Base-by-base conservation (phyloP, 1,139 yeast genomes). In the Sugiyamaella paludigena region DNA sequence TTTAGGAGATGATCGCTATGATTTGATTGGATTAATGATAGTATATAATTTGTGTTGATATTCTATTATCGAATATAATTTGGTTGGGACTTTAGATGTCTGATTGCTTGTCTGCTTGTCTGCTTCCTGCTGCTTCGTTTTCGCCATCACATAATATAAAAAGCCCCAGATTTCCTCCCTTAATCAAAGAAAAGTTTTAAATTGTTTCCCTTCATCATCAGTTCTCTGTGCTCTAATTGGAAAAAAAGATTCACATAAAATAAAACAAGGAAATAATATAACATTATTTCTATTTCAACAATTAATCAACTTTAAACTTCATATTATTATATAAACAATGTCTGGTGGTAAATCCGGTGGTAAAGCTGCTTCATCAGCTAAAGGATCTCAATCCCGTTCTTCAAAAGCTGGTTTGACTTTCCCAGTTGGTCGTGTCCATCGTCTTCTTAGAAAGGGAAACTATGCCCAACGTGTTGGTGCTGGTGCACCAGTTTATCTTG, bases 391-490 rank as follows among this genome's bases (percentile, higher is more conserved):
- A 76, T 86, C 97, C 52, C 89, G 98, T 83, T 91, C 98, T 64
- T 84, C 96, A 58, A 91, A 88, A 80, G 98, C 98, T 71, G 98
- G 97, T 74, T 83, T 91, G 72, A 87, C 96, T 66, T 91, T 92
- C 95, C 98, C 98, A 77, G 98, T 92, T 64, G 98, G 98, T 76
- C 92, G 98, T 84, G 94, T 91, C 62, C 98, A 91, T 81, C 84
- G 97, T 80, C 81, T 89, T 68, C 79, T 91, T 68, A 87, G 96
- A 82, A 89, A 87, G 78, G 98, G 98, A 70, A 91, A 91, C 84
- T 91, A 91, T 78, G 97, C 97, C 66, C 97, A 91, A 80, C 87
- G 98, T 81, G 85, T 91, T 67, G 98, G 98, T 82, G 91, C 97
- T 62, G 97, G 96, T 80, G 95, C 95, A 65, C 94, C 94, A 74